Percentiles rank a stretch among this genome's conserved stretches.
phyloP scores from a whole-genome alignment of 805 yeast genomes.

The Brettanomyces nanus region DNA sequence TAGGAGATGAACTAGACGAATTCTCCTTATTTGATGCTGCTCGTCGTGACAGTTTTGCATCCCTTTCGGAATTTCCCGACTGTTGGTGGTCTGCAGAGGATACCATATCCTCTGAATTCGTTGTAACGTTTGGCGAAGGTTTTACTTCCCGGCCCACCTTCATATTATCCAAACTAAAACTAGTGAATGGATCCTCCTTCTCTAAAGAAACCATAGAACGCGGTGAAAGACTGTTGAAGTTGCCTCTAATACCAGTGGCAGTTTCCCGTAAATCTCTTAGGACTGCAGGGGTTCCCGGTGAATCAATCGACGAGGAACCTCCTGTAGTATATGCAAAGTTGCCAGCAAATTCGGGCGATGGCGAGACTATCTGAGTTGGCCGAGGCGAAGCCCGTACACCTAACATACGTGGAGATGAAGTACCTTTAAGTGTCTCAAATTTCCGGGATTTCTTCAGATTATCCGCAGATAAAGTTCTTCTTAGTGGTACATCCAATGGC shows the following conservation, averaged over 20 bases:
- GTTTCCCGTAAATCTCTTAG: constrained; percentile 13
- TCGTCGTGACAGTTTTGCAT: too few relatives aligned
- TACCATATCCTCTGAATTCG: too few relatives aligned
- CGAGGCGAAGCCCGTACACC: background rate
- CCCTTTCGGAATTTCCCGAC: too few relatives aligned
- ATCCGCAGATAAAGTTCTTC: background rate
- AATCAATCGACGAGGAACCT: constrained; percentile 11
- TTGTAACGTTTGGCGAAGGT: too few relatives aligned
- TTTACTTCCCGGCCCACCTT: too few relatives aligned
- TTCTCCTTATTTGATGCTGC: background rate
- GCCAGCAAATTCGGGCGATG: background rate
- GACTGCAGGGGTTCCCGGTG: constrained; percentile 19
- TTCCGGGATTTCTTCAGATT: background rate
- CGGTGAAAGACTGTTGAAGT: background rate
- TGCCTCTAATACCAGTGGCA: constrained; percentile 5
- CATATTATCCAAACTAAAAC: background rate
- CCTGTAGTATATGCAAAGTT: background rate
- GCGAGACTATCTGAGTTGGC: background rate
- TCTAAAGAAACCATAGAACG: background rate
- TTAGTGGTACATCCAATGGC: background rate
- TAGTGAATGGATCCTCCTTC: background rate
- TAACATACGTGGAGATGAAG: too few relatives aligned
- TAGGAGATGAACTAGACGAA: background rate
- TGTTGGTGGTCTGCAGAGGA: too few relatives aligned
- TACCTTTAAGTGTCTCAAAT: background rate